Percentiles rank a stretch among this genome's conserved stretches.
These are phyloP conservation scores for Quercus tomentella DNA, from an alignment of 331 rosid species.

Conservation along the genomic window DNA sequence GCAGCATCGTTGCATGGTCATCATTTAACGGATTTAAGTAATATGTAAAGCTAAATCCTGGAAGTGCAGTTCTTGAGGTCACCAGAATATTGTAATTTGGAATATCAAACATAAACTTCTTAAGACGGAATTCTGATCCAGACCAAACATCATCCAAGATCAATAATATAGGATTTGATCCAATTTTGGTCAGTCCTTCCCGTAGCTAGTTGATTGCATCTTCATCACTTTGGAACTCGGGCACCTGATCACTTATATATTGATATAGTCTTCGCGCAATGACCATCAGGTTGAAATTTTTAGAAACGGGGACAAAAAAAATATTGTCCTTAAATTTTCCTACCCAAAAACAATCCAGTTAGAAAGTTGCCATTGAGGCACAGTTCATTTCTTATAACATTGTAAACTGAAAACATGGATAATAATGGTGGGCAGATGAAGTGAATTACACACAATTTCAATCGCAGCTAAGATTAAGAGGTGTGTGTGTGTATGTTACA, in stretches of 20 bases:
- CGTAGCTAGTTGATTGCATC: conserved; percentile 33
- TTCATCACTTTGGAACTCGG: conserved; percentile 36
- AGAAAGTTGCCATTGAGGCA: neutral
- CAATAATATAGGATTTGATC: conserved; percentile 34
- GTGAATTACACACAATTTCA: too few relatives aligned
- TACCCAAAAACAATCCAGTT: neutral
- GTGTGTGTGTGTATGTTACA: too few relatives aligned
- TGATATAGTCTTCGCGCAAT: conserved; percentile 37
- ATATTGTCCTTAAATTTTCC: conserved; percentile 48
- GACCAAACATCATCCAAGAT: conserved; percentile 73
- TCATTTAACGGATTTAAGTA: conserved; percentile 29
- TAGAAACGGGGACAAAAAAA: conserved; percentile 48
- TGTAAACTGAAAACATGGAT: too few relatives aligned
- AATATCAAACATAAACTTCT: conserved; percentile 29
- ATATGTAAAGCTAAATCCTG: conserved; percentile 29
- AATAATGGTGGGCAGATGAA: too few relatives aligned
- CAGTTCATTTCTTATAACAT: too few relatives aligned
- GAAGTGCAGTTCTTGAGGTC: conserved; percentile 56
- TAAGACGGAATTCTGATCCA: conserved; percentile 38
- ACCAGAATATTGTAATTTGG: conserved; percentile 56
- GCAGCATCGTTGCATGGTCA: conserved; percentile 43
- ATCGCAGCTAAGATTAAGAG: too few relatives aligned
- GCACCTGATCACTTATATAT: conserved; percentile 25
- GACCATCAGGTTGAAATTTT: conserved; percentile 35
- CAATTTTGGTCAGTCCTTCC: conserved; percentile 24